Conservation (phyloP, 2,329 filamentous ascomycete species). For the Coleophoma cylindrospora region DNA sequence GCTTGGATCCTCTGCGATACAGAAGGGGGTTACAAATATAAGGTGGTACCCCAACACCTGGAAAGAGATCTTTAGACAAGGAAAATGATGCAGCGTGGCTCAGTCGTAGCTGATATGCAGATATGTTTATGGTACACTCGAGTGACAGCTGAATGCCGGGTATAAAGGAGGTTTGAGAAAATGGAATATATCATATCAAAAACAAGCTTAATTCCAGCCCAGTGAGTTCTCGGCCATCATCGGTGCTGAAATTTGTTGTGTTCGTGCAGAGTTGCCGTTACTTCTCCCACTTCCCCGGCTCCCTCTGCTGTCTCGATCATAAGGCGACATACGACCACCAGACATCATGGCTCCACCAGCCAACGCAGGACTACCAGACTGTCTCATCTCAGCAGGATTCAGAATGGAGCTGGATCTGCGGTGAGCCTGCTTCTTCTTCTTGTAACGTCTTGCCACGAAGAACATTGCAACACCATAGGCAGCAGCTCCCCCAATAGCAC, state of each 20-base stretch:
- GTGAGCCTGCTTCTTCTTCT: slow-evolving; percentile 58
- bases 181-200: slow-evolving; percentile 6
- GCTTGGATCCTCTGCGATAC: slow-evolving; percentile 19
- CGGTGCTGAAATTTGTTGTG: slow-evolving; percentile 66
- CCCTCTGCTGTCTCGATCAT: slow-evolving; percentile 33
- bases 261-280: slow-evolving; percentile 41
- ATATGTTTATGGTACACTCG: slow-evolving; percentile 19
- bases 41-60: slow-evolving; percentile 21
- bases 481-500: slow-evolving; percentile 60
- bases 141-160: slow-evolving; percentile 12
- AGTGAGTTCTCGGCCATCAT: slow-evolving; percentile 75
- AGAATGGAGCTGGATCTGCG: slow-evolving; percentile 55
- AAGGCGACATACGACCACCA: slow-evolving; percentile 30
- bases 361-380: slow-evolving; percentile 34
- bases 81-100: slow-evolving; percentile 16
- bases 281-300: slow-evolving; percentile 52
- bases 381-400: slow-evolving; percentile 43
- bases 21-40: slow-evolving; percentile 17
- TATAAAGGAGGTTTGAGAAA: slow-evolving; percentile 14
- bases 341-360: slow-evolving; percentile 44
- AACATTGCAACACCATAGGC: slow-evolving; percentile 74
- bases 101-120: slow-evolving; percentile 12
- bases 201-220: slow-evolving; percentile 59
- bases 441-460: slow-evolving; percentile 67
- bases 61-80: slow-evolving; percentile 20